Conservation (phyloP, 208 protist genomes). For the Crithidia bombi region DNA sequence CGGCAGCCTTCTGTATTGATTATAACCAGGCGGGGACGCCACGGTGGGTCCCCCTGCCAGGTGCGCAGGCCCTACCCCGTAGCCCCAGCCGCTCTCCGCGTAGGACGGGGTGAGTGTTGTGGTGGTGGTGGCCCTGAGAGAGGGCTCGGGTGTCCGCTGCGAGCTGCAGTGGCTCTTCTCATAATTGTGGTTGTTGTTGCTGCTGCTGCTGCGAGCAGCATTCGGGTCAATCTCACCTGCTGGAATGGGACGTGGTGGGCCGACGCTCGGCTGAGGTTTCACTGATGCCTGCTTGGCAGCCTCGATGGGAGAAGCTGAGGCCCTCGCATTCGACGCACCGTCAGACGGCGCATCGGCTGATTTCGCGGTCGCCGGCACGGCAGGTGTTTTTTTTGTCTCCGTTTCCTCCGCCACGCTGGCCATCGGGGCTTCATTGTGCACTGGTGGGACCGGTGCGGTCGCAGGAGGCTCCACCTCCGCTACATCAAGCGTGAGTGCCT, state of each 20-base stretch:
- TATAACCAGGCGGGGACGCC: slow-evolving; percentile 2
- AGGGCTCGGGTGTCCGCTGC: background rate
- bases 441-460: background rate
- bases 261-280: background rate
- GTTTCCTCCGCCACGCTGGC: background rate
- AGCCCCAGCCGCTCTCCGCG: slow-evolving; percentile 10
- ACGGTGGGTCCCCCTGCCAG: background rate
- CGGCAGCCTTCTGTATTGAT: background rate
- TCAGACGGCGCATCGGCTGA: background rate
- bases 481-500: background rate
- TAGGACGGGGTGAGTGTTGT: slow-evolving; percentile 6
- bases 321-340: background rate
- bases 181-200: background rate
- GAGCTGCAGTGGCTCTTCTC: background rate
- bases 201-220: background rate
- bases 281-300: background rate
- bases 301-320: background rate
- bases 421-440: background rate
- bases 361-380: background rate
- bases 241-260: slow-evolving; percentile 7
- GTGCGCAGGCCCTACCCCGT: background rate
- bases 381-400: background rate
- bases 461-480: background rate
- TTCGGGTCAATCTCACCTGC: slow-evolving; percentile 15
- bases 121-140: background rate